Conservation (phyloP, 148 eudicot species). For the Euryodendron excelsum region DNA sequence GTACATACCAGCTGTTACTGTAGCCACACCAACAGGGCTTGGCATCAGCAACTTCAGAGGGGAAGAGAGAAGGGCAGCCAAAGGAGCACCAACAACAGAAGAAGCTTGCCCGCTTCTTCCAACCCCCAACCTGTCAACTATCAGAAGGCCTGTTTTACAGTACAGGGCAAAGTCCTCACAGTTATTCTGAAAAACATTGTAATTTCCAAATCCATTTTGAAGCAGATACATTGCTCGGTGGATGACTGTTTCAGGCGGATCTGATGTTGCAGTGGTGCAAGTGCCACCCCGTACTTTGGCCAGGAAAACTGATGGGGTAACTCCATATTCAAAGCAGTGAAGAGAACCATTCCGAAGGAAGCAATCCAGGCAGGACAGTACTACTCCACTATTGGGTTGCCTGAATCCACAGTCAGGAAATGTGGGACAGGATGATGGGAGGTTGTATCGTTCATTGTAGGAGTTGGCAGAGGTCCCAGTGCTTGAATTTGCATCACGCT, state of each 20-base stretch:
- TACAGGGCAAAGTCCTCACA: slow-evolving; percentile 96
- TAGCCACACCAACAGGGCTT: slow-evolving; percentile 76
- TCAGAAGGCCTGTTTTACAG: slow-evolving; percentile 85
- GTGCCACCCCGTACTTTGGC: slow-evolving; percentile 93
- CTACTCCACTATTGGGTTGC: slow-evolving; percentile 77
- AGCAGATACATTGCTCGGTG: slow-evolving; percentile 91
- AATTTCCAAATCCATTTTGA: slow-evolving; percentile 90
- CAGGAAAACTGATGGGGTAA: slow-evolving; percentile 65
- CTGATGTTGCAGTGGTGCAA: slow-evolving; percentile 81
- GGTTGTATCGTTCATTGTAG: slow-evolving; percentile 18
- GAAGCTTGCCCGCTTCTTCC: slow-evolving; percentile 95
- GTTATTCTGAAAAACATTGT: slow-evolving; percentile 79
- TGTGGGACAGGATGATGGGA: slow-evolving; percentile 56
- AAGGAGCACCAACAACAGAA: slow-evolving; percentile 74
- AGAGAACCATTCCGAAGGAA: slow-evolving; percentile 77
- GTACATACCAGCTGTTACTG: slow-evolving; percentile 84
- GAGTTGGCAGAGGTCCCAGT: slow-evolving; percentile 34
- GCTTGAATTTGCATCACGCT: slow-evolving; percentile 27
- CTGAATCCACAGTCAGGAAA: slow-evolving; percentile 95
- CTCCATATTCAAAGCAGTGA: slow-evolving; percentile 80
- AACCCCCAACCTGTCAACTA: slow-evolving; percentile 54
- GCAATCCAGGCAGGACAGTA: slow-evolving; percentile 83
- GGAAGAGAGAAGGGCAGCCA: slow-evolving; percentile 80
- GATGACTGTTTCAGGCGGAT: slow-evolving; percentile 54
- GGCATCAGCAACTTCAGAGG: slow-evolving; percentile 75